These are phyloP conservation scores for Hypomontagnella submonticulosa DNA, from an alignment of 495 filamentous ascomycete genomes.

Conservation along the genomic window DNA sequence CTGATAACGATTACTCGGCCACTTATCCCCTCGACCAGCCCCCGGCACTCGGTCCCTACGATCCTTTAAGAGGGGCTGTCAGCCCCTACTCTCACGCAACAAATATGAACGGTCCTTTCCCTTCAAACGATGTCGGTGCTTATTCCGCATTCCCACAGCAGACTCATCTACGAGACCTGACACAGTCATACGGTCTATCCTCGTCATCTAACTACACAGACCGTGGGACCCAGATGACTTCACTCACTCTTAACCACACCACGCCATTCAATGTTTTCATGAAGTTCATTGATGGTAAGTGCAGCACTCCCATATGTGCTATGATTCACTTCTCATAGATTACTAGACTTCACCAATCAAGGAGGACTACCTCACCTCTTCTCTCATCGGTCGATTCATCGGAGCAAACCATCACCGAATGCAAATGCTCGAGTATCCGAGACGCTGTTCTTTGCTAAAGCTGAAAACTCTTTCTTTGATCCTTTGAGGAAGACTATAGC, in stretches of 20 bases:
- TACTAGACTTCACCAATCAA: conserved; percentile 18
- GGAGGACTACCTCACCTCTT: conserved; percentile 23
- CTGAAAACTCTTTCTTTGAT: conserved; percentile 8
- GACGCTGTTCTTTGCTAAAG: conserved; percentile 3
- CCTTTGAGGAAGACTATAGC: conserved; percentile 1
- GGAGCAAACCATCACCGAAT: background rate
- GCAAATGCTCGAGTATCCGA: conserved; percentile 11
- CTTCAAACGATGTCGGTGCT: background rate
- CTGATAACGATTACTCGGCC: conserved; percentile 4
- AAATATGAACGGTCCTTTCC: background rate
- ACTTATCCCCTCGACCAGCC: background rate
- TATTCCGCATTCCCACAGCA: conserved; percentile 5
- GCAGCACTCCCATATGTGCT: background rate
- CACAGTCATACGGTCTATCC: conserved; percentile 3
- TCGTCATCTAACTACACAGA: background rate
- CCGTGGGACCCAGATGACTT: background rate
- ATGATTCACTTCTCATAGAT: conserved; percentile 1
- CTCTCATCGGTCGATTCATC: conserved; percentile 8
- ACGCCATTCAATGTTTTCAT: conserved; percentile 15
- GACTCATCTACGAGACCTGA: background rate
- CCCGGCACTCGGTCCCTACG: background rate
- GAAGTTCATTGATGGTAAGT: conserved; percentile 31
- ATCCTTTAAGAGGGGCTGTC: background rate
- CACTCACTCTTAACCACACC: background rate
- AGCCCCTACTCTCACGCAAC: background rate